These are phyloP conservation scores for Ophiocordyceps robertsii DNA, from an alignment of 2,329 filamentous ascomycete species.

Conservation along the genomic window DNA sequence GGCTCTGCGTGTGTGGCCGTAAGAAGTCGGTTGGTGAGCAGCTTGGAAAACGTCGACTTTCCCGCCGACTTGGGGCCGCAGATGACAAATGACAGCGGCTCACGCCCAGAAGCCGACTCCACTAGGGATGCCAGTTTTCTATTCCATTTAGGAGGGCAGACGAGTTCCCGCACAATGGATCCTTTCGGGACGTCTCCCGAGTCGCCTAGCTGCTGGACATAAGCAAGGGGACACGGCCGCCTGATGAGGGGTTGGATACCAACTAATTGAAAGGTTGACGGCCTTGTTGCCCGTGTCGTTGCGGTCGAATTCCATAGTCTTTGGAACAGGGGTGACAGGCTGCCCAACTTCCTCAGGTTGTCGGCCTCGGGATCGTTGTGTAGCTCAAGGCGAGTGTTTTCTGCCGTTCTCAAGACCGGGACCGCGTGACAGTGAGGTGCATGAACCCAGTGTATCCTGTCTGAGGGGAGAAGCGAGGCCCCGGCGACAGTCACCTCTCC, in stretches of 20 bases:
- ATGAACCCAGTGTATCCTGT: conserved; percentile 40
- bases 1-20: conserved; percentile 20
- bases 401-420: conserved; percentile 45
- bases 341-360: conserved; percentile 38
- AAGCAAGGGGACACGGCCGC: conserved; percentile 2
- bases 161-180: conserved; percentile 37
- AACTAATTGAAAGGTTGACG: conserved; percentile 37
- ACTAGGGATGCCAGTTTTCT: conserved; percentile 37
- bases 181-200: conserved; percentile 37
- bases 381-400: conserved; percentile 40
- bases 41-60: conserved; percentile 60
- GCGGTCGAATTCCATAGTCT: conserved; percentile 47
- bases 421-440: conserved; percentile 58
- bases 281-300: conserved; percentile 6
- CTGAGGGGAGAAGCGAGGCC: conserved; percentile 39
- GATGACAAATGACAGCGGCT: conserved; percentile 36
- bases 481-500: conserved; percentile 55
- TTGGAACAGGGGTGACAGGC: conserved; percentile 52
- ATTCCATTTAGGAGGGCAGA: conserved; percentile 47
- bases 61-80: conserved; percentile 61
- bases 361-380: conserved; percentile 34
- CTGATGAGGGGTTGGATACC: conserved; percentile 5
- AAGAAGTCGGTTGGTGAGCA: conserved; percentile 55
- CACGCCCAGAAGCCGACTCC: conserved; percentile 14
- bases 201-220: conserved; percentile 33